Evolutionary conservation across 371 early-diverging fungal species (phyloP).

Genomic region (Mortierella sp.): DNA sequence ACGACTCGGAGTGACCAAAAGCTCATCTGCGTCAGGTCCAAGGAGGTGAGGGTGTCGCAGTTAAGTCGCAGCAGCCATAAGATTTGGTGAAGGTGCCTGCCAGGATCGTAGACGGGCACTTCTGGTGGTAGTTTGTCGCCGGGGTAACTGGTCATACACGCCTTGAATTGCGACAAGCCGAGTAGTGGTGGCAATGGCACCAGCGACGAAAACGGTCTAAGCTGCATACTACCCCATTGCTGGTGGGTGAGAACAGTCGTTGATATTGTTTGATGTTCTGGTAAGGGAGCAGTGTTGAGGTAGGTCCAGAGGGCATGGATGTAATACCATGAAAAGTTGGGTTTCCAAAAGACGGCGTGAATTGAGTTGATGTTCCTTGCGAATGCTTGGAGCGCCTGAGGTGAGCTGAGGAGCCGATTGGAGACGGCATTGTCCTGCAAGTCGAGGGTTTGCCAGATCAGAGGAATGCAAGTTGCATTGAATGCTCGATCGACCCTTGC

Average conservation of each 20-base stretch:
- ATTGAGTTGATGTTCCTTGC: background rate
- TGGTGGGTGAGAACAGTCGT: background rate
- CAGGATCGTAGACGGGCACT: background rate
- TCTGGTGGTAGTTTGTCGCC: background rate
- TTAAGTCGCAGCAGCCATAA: background rate
- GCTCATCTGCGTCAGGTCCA: background rate
- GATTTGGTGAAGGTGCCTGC: background rate
- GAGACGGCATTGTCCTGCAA: background rate
- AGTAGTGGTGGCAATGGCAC: background rate
- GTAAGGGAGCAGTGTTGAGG: background rate
- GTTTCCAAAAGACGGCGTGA: background rate
- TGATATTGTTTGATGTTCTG: background rate
- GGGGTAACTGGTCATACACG: background rate
- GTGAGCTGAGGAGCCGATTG: background rate
- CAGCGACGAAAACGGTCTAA: background rate
- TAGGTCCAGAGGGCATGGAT: background rate
- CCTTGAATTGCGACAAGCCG: background rate
- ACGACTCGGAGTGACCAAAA: background rate
- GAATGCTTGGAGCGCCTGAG: background rate
- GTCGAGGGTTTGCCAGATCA: conserved; percentile 4
- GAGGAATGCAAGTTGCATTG: background rate
- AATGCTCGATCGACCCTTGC: background rate
- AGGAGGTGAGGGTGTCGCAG: background rate
- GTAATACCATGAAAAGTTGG: conserved; percentile 1
- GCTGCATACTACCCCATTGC: background rate